A percentile compares a stretch with the other conserved stretches of the same genome.
phyloP scores from a whole-genome alignment of 208 protist species.

The Trypanosoma rangeli region DNA sequence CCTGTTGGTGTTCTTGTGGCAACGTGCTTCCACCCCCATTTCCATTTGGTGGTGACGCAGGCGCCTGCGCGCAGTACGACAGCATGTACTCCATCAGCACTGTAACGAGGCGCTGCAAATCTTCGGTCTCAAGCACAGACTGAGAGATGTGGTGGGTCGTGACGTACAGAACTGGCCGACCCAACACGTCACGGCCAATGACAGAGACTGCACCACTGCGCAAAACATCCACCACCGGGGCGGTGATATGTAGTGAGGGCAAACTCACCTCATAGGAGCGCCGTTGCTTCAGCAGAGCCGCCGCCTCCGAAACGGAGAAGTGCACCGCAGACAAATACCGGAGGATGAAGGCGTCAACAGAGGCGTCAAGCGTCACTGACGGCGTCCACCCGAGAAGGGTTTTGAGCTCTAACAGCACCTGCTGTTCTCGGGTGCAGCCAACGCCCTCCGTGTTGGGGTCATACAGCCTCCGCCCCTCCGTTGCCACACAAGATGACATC shows the following conservation, averaged over 20 bases:
- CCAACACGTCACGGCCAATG: constrained; percentile 34
- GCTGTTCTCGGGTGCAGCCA: constrained; percentile 3
- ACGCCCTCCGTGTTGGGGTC: background rate
- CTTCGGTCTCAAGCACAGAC: constrained; percentile 40
- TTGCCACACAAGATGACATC: background rate
- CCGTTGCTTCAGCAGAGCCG: constrained; percentile 55
- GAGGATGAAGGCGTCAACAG: constrained; percentile 56
- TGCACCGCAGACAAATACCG: constrained; percentile 59
- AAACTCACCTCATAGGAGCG: constrained; percentile 60
- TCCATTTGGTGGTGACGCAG: constrained; percentile 25
- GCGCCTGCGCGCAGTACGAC: constrained; percentile 28
- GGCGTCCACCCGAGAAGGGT: background rate
- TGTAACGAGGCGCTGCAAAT: constrained; percentile 54
- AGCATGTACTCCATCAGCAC: constrained; percentile 81
- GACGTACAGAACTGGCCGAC: constrained; percentile 55
- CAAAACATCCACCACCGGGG: constrained; percentile 39
- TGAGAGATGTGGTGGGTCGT: constrained; percentile 37
- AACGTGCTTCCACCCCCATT: background rate
- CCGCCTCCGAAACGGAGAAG: constrained; percentile 42
- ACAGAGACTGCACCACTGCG: constrained; percentile 54
- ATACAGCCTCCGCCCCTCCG: constrained; percentile 1
- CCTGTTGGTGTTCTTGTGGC: constrained; percentile 27
- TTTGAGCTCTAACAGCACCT: constrained; percentile 17
- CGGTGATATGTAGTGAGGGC: constrained; percentile 56
- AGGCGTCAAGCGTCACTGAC: background rate